These are phyloP conservation scores for Gynostemma pentaphyllum DNA, from an alignment of 306 rosid species.

Conservation along the genomic window DNA sequence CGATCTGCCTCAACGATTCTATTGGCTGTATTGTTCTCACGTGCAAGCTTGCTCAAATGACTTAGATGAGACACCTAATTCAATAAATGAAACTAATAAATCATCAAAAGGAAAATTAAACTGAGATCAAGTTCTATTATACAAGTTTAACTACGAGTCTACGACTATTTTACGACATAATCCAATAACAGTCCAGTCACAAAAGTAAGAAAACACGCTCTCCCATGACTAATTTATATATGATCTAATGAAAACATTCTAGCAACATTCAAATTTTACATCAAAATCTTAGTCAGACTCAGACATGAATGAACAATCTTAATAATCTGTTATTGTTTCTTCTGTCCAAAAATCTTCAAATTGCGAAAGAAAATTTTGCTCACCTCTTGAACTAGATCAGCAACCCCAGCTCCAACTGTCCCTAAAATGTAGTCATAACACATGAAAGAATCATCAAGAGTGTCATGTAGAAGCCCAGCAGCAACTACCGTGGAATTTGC, in stretches of 20 bases:
- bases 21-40: slow-evolving; percentile 78
- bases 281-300: no score
- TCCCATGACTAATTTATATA: neutral
- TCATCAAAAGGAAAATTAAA: neutral
- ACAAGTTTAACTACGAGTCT: neutral
- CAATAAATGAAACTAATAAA: neutral
- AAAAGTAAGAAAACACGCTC: neutral
- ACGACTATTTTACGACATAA: neutral
- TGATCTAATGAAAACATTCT: no score
- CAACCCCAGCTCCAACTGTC: slow-evolving; percentile 68
- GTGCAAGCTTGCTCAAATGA: slow-evolving; percentile 89
- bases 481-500: slow-evolving; percentile 89
- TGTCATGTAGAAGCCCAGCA: slow-evolving; percentile 94
- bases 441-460: slow-evolving; percentile 72
- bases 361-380: neutral
- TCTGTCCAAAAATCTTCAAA: neutral
- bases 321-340: neutral
- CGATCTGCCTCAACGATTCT: slow-evolving; percentile 87
- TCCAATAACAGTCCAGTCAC: neutral
- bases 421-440: slow-evolving; percentile 55
- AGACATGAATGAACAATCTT: no score
- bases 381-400: slow-evolving; percentile 96
- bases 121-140: neutral
- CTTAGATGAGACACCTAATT: slow-evolving; percentile 82
- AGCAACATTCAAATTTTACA: neutral